phyloP scores from a whole-genome alignment of 2,329 filamentous ascomycete genomes.

The Penicillium sp. region DNA sequence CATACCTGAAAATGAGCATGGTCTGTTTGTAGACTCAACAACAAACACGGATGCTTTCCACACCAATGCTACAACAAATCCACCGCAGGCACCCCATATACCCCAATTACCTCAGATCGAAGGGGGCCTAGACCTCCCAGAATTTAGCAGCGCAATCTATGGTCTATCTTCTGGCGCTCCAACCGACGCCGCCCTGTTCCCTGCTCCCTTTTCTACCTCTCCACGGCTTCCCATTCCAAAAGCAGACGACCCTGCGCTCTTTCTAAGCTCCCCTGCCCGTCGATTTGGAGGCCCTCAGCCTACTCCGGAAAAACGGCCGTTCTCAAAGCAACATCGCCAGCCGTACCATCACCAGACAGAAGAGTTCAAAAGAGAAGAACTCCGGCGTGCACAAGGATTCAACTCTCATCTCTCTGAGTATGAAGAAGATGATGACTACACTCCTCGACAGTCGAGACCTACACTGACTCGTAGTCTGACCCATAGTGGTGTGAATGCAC shows the following conservation, averaged over 20 bases:
- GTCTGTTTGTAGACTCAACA: slow-evolving; percentile 30
- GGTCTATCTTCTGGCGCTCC: slow-evolving; percentile 34
- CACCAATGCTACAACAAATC: slow-evolving; percentile 17
- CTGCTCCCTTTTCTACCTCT: slow-evolving; percentile 52
- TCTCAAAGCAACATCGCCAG: slow-evolving; percentile 40
- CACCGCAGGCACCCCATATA: slow-evolving; percentile 31
- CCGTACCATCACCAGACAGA: slow-evolving; percentile 56
- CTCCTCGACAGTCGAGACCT: slow-evolving; percentile 40
- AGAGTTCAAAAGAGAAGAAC: slow-evolving; percentile 51
- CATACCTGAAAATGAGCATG: slow-evolving; percentile 22
- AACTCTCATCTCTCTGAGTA: slow-evolving; percentile 34
- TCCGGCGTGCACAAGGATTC: slow-evolving; percentile 40
- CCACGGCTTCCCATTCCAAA: slow-evolving; percentile 45
- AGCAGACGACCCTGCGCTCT: slow-evolving; percentile 53
- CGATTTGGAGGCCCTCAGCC: slow-evolving; percentile 49
- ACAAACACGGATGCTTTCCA: slow-evolving; percentile 25
- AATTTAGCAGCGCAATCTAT: slow-evolving; percentile 35
- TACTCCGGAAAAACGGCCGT: slow-evolving; percentile 33
- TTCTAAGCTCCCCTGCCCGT: slow-evolving; percentile 54
- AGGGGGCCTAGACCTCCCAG: slow-evolving; percentile 39
- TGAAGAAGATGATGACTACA: slow-evolving; percentile 41
- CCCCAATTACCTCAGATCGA: slow-evolving; percentile 44
- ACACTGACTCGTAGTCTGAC: slow-evolving; percentile 47
- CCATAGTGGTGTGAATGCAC: slow-evolving; percentile 40
- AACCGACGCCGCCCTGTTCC: slow-evolving; percentile 45